These are phyloP conservation scores for Colletotrichum liriopes DNA, from an alignment of 2,329 filamentous ascomycete genomes.

Conservation along the genomic window DNA sequence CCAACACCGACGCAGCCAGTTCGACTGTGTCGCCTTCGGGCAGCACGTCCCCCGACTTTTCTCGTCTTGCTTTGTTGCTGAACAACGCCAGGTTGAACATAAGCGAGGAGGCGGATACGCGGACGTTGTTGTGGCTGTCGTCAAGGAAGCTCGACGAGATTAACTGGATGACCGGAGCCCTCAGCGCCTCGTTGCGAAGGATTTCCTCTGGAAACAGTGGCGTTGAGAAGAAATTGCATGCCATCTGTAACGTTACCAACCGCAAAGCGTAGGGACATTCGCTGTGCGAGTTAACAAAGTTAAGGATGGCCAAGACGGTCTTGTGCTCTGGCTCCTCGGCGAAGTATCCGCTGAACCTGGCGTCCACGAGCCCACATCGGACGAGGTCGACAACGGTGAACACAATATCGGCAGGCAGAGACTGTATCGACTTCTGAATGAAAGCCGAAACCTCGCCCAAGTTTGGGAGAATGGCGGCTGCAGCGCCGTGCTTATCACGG, in stretches of 20 bases:
- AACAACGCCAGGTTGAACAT: conserved; percentile 85
- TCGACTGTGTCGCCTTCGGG: conserved; percentile 83
- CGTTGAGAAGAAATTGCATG: conserved; percentile 88
- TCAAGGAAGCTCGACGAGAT: conserved; percentile 87
- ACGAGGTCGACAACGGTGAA: conserved; percentile 92
- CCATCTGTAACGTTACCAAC: conserved; percentile 86
- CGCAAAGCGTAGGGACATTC: conserved; percentile 85
- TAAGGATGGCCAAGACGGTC: conserved; percentile 75
- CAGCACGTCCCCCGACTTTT: conserved; percentile 71
- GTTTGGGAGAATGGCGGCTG: conserved; percentile 80
- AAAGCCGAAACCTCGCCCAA: conserved; percentile 76
- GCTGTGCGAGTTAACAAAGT: conserved; percentile 69
- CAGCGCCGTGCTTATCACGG: conserved; percentile 70
- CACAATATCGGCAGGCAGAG: conserved; percentile 74
- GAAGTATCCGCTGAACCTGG: conserved; percentile 85
- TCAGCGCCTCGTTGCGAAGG: conserved; percentile 66
- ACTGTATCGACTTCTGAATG: conserved; percentile 68
- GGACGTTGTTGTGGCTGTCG: conserved; percentile 78
- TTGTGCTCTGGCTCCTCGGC: conserved; percentile 80
- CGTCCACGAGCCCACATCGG: conserved; percentile 82
- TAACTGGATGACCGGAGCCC: conserved; percentile 75
- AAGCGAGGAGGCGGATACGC: conserved; percentile 86
- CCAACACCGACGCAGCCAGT: conserved; percentile 84
- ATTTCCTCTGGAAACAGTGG: conserved; percentile 79
- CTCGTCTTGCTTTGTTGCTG: conserved; percentile 76